These are phyloP conservation scores for Paecilomyces variotii DNA, from an alignment of 2,329 filamentous ascomycete species.

Conservation along the genomic window DNA sequence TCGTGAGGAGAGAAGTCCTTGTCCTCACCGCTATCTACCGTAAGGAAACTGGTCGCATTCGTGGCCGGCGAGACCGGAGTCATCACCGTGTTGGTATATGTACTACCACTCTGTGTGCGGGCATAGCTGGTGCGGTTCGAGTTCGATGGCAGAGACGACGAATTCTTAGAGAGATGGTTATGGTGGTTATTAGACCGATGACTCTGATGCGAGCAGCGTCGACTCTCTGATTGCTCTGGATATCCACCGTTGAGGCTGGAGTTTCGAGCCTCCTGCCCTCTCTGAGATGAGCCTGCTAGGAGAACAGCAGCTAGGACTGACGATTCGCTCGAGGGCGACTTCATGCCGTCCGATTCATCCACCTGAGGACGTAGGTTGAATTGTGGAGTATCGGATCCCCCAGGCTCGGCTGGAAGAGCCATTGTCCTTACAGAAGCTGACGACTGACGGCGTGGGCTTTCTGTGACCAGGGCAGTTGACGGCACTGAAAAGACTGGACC, in stretches of 20 bases:
- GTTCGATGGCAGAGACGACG: slow-evolving; percentile 23
- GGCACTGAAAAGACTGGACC: slow-evolving; percentile 24
- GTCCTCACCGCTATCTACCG: slow-evolving; percentile 34
- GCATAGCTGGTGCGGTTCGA: slow-evolving; percentile 30
- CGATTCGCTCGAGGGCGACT: neutral
- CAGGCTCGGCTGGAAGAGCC: neutral
- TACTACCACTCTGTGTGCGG: slow-evolving; percentile 33
- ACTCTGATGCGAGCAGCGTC: slow-evolving; percentile 7
- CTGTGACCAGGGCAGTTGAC: slow-evolving; percentile 21
- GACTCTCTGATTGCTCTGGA: neutral
- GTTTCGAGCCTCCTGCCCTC: neutral
- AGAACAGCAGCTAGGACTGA: neutral
- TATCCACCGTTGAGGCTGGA: neutral
- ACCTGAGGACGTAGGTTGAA: neutral
- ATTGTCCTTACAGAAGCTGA: slow-evolving; percentile 14
- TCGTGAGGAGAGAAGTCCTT: slow-evolving; percentile 19
- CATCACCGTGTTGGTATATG: slow-evolving; percentile 33
- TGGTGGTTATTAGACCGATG: slow-evolving; percentile 20
- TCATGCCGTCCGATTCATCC: neutral
- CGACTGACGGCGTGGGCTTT: slow-evolving; percentile 21
- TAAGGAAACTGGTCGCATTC: slow-evolving; percentile 38
- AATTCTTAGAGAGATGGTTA: slow-evolving; percentile 17
- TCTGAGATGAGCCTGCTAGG: neutral
- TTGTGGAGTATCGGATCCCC: neutral
- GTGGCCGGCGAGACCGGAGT: slow-evolving; percentile 35